Base-by-base conservation (phyloP, 176 grass and related monocot genomes). In the Urochloa ruziziensis region DNA sequence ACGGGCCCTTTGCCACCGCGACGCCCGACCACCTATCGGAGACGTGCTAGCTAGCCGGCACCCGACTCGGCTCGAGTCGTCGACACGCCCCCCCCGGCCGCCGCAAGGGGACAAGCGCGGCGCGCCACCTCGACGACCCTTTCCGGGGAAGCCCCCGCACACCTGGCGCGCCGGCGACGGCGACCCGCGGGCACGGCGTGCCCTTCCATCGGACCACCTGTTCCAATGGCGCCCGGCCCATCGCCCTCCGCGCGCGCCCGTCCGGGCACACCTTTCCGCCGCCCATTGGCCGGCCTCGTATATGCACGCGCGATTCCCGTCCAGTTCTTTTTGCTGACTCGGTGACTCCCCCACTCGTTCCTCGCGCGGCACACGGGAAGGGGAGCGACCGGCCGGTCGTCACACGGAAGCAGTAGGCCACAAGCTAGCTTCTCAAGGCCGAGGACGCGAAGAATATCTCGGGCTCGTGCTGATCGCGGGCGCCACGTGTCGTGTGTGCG, bases 81-180 rank as follows among this genome's bases (percentile, higher is more conserved):
- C 54, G 54, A 25, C 54, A 58, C 54, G 51, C 24, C 14, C n/a
- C n/a, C n/a, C n/a, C n/a, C n/a, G 9, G 61, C 6, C 78, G 21
- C 44, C 25, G 56, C 36, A 90, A 82, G 64, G 66, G 57, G 79
- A 86, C 88, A 90, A 86, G 70, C 48, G 29, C 32, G 30, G 66
- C 47, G 57, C 66, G 84, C 88, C 88, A 90, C 84, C 74, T 83
- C 89, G 60, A 60, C 74, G 47, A 37, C 35, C 57, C 72, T 73
- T 90, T 32, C 65, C 36, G 5, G 29, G n/a, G 57, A 79, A 86
- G 88, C 65, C 63, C 87, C 44, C 63, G 83, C 64, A 79, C 84
- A 74, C 24, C 10, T 74, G 79, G 66, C 88, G 16, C 77, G 43
- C 42, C 42, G 32, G 44, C 13, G 83, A 89, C 88, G 44, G 83